Conservation (phyloP, 176 grass and related monocot species). For the Zea luxurians region DNA sequence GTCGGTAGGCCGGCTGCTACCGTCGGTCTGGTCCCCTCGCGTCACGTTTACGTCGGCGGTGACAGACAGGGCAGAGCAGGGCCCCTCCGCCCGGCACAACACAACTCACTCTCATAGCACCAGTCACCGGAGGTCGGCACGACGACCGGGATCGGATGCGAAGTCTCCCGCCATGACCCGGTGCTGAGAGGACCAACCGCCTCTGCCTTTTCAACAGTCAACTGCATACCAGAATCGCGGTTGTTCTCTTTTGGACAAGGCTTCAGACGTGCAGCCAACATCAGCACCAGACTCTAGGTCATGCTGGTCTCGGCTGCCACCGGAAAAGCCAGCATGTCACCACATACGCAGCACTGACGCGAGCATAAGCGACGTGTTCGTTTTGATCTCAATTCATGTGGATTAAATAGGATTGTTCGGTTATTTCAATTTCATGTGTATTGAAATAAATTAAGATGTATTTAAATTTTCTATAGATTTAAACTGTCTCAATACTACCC, state of each 20-base stretch:
- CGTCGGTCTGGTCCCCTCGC: not conserved
- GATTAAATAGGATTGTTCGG: too few species aligned
- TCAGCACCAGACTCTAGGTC: not conserved
- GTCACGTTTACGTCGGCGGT: not conserved
- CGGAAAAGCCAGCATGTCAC: slow-evolving; percentile 16
- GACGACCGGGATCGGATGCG: too few species aligned
- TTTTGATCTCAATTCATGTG: too few species aligned
- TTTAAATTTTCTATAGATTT: too few species aligned
- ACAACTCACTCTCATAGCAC: not conserved
- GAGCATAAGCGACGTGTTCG: not conserved
- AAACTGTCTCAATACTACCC: too few species aligned
- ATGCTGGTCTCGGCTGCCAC: not conserved
- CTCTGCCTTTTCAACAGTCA: not conserved
- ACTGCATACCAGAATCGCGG: not conserved
- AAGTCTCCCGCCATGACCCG: too few species aligned
- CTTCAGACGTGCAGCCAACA: slow-evolving; percentile 34
- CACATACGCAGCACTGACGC: not conserved
- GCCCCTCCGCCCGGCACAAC: too few species aligned
- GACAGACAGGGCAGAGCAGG: not conserved
- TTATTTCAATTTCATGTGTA: too few species aligned
- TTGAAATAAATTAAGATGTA: too few species aligned
- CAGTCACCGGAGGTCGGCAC: too few species aligned
- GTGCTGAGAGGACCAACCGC: too few species aligned
- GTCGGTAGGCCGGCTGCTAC: too few species aligned
- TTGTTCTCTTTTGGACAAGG: slow-evolving; percentile 1